Evolutionary conservation across 140 eudicot species (phyloP), one percentile per base, ranked within the genome.

Genomic region (Stevia rebaudiana): DNA sequence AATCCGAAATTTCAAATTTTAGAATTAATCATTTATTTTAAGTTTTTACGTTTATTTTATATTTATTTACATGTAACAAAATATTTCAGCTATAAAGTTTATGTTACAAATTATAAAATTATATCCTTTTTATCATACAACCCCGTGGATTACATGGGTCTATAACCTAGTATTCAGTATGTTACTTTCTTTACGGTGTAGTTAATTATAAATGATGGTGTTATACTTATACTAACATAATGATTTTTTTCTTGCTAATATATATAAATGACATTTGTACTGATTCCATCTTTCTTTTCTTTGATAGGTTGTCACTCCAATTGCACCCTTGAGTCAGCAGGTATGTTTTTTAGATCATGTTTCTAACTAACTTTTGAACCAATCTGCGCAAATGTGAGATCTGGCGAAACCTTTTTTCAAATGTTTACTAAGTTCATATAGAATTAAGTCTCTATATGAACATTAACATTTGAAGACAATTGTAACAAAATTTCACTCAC

Each of bases 311-410:
- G 95, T 92, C 75, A 92, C 98, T 73, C 98, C 98, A 74, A 83
- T 92, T 44, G 98, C 98, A 53, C 98, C 98, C 39, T 82, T 92
- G 48, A 92, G 89, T 77, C 98, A 92, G 79, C 98, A 92, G 98
- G 98, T 92, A 92, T 53, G 24, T 37, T 46, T 15, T 35, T 13
- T 30, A 39, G 7, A n/a, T 48, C 42, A 56, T 63, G 28, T 19
- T 68, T 54, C 12, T 49, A 40, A 0, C 59, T 61, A 62, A 19
- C 33, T 22, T 23, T 40, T 39, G 23, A 55, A 54, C 11, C 47
- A 18, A 52, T 61, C 0, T 60, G 49, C 28, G 22, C 17, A 44
- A 39, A 57, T 11, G 55, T 25, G 65, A 53, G 24, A 53, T 39
- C 15, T 25, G 25, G 17, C 9, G 42, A 4, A 58, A 6, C 28